Conservation (phyloP, 768 basidiomycete species). For the Phanerochaete sordida region DNA sequence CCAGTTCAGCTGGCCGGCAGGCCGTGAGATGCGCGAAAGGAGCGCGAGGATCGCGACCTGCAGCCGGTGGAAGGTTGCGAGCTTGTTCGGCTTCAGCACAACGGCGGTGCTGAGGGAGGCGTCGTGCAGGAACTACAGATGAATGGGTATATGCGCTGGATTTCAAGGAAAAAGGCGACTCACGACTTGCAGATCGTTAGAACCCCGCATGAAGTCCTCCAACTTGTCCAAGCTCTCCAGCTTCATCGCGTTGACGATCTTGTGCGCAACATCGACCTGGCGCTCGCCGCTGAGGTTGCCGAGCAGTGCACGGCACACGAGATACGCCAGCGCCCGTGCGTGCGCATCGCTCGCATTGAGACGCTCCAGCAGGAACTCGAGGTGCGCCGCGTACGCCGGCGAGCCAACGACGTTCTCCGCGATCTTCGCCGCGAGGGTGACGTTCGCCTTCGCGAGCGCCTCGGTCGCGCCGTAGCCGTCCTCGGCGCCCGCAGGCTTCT, state of each 20-base stretch:
- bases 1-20: conserved; percentile 49
- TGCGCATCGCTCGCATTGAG: conserved; percentile 48
- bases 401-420: conserved; percentile 74
- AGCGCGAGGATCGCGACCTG: conserved; percentile 54
- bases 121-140: conserved; percentile 42
- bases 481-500: conserved; percentile 22
- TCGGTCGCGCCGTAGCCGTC: conserved; percentile 29
- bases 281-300: conserved; percentile 51
- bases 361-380: conserved; percentile 48
- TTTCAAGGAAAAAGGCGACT: conserved; percentile 3
- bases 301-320: conserved; percentile 63
- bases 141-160: not conserved
- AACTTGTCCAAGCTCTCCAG: conserved; percentile 42
- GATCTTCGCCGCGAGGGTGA: conserved; percentile 53
- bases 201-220: conserved; percentile 32
- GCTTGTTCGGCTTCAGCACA: conserved; percentile 58
- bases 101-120: conserved; percentile 44
- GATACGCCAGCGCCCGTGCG: conserved; percentile 52
- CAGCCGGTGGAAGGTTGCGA: conserved; percentile 49
- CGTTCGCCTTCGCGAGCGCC: conserved; percentile 50
- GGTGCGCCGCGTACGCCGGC: conserved; percentile 36
- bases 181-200: conserved; percentile 28
- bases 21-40: conserved; percentile 48
- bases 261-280: conserved; percentile 51
- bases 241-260: conserved; percentile 44